Conservation (phyloP, 257 asterid species). For the Solanum gracilifrons region DNA sequence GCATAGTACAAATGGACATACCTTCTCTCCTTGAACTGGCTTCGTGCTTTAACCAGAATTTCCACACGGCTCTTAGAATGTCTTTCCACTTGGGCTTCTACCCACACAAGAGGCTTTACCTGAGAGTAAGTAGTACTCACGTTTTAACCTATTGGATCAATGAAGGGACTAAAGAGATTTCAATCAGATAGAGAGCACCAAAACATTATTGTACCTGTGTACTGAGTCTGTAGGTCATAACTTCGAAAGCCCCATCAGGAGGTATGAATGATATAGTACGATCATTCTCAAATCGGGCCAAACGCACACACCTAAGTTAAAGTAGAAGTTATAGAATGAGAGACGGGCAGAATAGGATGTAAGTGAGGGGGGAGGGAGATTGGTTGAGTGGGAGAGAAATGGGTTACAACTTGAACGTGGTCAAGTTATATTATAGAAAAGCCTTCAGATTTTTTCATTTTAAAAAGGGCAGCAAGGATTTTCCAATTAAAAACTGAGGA, state of each 20-base stretch:
- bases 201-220: conserved; percentile 59
- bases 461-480: not conserved
- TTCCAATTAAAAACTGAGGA: not conserved
- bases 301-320: conserved; percentile 81
- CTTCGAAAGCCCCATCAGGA: conserved; percentile 99
- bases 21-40: conserved; percentile 99
- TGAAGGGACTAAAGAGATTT: not conserved
- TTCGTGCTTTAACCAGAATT: conserved; percentile 78
- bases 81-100: conserved; percentile 90
- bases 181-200: not conserved
- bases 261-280: conserved; percentile 95
- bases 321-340: conserved; percentile 1
- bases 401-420: not conserved
- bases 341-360: conserved; percentile 3
- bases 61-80: conserved; percentile 94
- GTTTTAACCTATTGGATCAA: not conserved
- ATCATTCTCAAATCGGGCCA: conserved; percentile 93
- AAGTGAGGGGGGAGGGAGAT: not conserved
- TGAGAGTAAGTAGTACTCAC: conserved; percentile 14
- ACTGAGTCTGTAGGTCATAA: conserved; percentile 97
- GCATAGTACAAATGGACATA: conserved; percentile 11
- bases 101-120: conserved; percentile 98
- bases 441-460: not conserved
- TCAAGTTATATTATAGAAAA: not conserved
- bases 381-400: not conserved